Base-by-base conservation (phyloP, 176 grass and related monocot genomes). In the Aegilops tauschii region DNA sequence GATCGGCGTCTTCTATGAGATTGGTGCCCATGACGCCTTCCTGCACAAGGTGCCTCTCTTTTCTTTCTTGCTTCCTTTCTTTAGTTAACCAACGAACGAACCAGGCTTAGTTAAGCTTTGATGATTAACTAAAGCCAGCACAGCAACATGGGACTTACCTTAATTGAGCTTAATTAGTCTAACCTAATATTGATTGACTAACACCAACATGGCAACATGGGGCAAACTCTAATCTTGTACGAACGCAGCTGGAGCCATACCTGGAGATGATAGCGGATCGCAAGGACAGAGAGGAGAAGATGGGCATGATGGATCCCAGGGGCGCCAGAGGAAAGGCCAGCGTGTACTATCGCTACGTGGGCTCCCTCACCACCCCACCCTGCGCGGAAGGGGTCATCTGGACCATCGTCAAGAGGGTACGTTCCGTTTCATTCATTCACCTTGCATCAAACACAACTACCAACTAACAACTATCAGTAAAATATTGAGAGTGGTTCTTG, bases 261-360 rank as follows among this genome's bases (percentile, higher is more conserved):
- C 77, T 98, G 9, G 69, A 21, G 20, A 90, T 23, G 39, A 65
- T 92, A 18, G 47, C 66, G 5, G 80, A 92, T 34, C 40, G 35
- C 1, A 58, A 58, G 34, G 87, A 85, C 4, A 39, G 31, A 25
- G 87, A 97, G 88, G 85, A 93, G 84, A 54, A 39, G 67, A 16
- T 95, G 78, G 81, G 86, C 0, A 1, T 25, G 14, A 18, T 95
- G 1, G 85, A 97, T 68, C 89, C 93, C 1, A 82, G 58, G 8
- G 28, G 32, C 18, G 69, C 89, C 1, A 78, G 58, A 1, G 86
- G 82, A 17, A 70, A 47, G 37, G 90, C 84, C 65, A 76, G 82
- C 74, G 88, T 87, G 9, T 97, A 95, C 65, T 93, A 88, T 79
- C 90, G 95, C 73, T 97, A 95, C 79, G 25, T 92, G 36, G 95